Base-by-base conservation (phyloP, 495 filamentous ascomycete species). In the Podospora fimiseda region DNA sequence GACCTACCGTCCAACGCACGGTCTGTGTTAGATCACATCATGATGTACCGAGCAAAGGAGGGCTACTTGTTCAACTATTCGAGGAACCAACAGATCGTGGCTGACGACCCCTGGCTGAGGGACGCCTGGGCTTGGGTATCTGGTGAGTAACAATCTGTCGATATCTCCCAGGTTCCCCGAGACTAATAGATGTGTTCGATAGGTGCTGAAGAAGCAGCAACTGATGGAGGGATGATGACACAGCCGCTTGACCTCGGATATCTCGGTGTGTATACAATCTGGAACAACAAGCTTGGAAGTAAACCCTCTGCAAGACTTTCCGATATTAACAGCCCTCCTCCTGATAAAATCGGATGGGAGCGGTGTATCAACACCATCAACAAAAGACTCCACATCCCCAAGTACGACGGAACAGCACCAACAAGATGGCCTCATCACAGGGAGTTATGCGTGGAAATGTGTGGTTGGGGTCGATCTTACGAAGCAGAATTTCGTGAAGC, bases 191-290 rank as follows among this genome's bases (percentile, higher is more conserved):
- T n/a, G n/a, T 20, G 11, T 39, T 46, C 15, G 52, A 60, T 59
- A 85, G 88, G 82, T 27, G 85, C 87, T 20, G 82, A 83, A 15
- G 70, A 71, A 16, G 78, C 80, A 38, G 87, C 87, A 13, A 69
- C 74, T 19, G 76, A 83, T 44, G 79, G 82, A 36, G 81, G 83
- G 3, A 92, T 96, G 88, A 76, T 88, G 41, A 70, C 79, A n/a
- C 76, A 82, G 38, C 74, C 78, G 1, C 67, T 95, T 5, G 93
- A 96, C 59, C 65, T 96, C 38, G 90, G 84, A 60, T 98, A 89
- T 64, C 66, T 96, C 62, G 93, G 93, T 2, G 83, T 97, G 39
- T 74, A 79, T 49, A 79, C 78, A 36, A 79, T 96, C 14, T 96
- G 91, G 91, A 84, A 71, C 19, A 44, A 44, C 42, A 44, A 6